Evolutionary conservation across 805 yeast species (phyloP).

Genomic region (Nakazawaea peltata): DNA sequence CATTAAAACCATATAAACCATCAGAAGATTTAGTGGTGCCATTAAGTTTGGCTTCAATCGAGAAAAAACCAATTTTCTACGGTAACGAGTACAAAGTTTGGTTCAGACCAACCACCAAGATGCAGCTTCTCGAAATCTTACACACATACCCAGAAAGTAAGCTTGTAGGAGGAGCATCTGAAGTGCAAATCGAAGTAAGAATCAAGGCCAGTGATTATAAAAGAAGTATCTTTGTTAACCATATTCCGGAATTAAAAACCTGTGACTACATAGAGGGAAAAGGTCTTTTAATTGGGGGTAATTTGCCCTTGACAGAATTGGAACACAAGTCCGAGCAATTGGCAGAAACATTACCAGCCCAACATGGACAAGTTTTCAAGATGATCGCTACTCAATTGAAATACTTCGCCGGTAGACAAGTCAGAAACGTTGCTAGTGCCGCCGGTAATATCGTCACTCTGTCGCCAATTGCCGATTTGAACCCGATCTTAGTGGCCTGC

Average conservation of each 20-base stretch:
- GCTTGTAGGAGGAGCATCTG: conserved; percentile 39
- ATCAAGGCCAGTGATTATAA: conserved; percentile 32
- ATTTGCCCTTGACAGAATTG: conserved; percentile 29
- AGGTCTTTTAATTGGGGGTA: conserved; percentile 36
- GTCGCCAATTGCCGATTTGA: conserved; percentile 40
- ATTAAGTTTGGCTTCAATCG: conserved; percentile 20
- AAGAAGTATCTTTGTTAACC: conserved; percentile 32
- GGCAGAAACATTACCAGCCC: conserved; percentile 15
- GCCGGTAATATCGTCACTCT: conserved; percentile 44
- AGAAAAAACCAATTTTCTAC: conserved; percentile 22
- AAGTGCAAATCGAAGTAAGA: conserved; percentile 38
- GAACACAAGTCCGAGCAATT: conserved; percentile 28
- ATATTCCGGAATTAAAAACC: conserved; percentile 29
- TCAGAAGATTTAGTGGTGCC: conserved; percentile 34
- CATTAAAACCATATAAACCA: conserved; percentile 29
- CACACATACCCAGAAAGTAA: conserved; percentile 27
- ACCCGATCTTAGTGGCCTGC: conserved; percentile 35
- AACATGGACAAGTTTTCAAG: conserved; percentile 25
- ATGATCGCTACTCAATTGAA: conserved; percentile 33
- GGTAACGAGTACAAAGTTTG: conserved; percentile 32
- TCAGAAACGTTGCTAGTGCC: conserved; percentile 40
- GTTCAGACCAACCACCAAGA: conserved; percentile 34
- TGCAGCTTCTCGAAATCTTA: conserved; percentile 27
- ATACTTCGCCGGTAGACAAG: conserved; percentile 40
- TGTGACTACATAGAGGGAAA: conserved; percentile 28